Percentiles rank a stretch among this genome's conserved stretches.
Conservation (phyloP, 768 basidiomycete genomes). For the Trametes cubensis region DNA sequence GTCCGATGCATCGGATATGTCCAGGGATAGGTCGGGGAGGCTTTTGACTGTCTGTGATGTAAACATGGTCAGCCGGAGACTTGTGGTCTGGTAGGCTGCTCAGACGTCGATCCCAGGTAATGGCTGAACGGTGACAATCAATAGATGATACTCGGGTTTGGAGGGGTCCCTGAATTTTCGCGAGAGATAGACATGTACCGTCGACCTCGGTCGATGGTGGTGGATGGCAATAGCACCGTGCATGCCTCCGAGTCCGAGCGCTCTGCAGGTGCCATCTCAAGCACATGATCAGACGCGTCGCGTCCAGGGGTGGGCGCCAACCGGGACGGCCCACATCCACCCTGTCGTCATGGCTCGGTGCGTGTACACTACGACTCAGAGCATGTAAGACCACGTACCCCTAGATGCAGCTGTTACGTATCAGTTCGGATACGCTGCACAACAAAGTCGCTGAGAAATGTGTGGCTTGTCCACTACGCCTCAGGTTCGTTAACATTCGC, state of each 20-base stretch:
- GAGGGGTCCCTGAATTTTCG: no score
- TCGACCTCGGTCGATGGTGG: no score
- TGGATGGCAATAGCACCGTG: no score
- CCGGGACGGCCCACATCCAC: neutral
- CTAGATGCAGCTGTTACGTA: neutral
- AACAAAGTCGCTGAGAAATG: neutral
- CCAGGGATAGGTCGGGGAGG: constrained; percentile 58
- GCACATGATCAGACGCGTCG: no score
- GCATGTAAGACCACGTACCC: neutral
- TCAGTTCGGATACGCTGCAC: neutral
- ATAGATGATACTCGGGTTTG: no score
- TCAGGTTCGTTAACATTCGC: constrained; percentile 6
- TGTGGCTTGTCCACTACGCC: constrained; percentile 28
- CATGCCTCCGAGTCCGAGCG: no score
- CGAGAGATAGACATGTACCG: no score
- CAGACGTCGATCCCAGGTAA: no score
- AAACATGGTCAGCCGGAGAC: neutral
- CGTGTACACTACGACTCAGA: neutral
- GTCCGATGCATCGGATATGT: constrained; percentile 55
- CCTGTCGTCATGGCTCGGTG: constrained; percentile 10
- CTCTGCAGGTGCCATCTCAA: no score
- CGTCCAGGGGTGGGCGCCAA: no score
- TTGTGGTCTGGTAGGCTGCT: no score
- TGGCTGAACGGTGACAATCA: no score
- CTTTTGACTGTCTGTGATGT: constrained; percentile 25